phyloP scores from a whole-genome alignment of 805 yeast genomes.

The Candida berthetii region DNA sequence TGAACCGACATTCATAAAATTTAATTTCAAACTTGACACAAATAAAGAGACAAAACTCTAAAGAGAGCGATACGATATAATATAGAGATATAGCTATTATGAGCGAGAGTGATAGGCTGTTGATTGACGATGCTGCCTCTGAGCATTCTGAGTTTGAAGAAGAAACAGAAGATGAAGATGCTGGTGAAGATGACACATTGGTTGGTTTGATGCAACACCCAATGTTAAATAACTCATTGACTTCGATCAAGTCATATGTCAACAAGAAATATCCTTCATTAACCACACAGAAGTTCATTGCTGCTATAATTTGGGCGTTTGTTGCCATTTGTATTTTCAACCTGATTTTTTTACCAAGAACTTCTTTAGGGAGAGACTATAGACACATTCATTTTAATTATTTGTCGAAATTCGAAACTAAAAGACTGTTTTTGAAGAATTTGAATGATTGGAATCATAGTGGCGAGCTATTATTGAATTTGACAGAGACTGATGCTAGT shows the following conservation, averaged over 20 bases:
- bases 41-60: no score
- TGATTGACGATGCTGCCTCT: neutral
- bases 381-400: constrained; percentile 64
- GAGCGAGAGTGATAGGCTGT: neutral
- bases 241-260: constrained; percentile 10
- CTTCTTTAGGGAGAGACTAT: constrained; percentile 77
- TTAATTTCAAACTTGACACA: no score
- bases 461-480: constrained; percentile 21
- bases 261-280: constrained; percentile 13
- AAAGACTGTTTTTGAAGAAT: constrained; percentile 47
- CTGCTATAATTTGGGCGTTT: constrained; percentile 16
- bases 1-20: no score
- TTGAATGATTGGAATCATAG: constrained; percentile 30
- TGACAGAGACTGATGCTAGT: neutral
- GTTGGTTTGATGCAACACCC: neutral
- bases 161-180: no score
- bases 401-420: constrained; percentile 63
- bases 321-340: constrained; percentile 35
- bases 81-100: neutral
- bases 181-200: neutral
- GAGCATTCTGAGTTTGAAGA: neutral
- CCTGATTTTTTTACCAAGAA: constrained; percentile 73
- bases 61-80: no score
- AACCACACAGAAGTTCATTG: constrained; percentile 13
- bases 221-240: neutral